Percentiles rank a stretch among this genome's conserved stretches.
These are phyloP conservation scores for Aspergillus hortae DNA, from an alignment of 2,329 filamentous ascomycete species.

Conservation along the genomic window DNA sequence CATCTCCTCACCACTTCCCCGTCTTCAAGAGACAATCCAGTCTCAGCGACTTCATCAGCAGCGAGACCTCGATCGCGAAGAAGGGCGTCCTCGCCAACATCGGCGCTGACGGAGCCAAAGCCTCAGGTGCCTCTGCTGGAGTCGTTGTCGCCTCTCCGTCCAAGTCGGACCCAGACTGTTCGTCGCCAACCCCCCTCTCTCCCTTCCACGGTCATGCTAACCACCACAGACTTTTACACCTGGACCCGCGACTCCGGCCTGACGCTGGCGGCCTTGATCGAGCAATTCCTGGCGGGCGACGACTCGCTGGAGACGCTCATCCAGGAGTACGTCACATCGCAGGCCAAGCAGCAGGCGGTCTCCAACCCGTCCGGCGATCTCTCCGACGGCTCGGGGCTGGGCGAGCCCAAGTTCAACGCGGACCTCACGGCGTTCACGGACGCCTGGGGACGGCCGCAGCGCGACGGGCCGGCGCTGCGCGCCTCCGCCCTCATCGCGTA, in stretches of 20 bases:
- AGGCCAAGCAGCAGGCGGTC: slow-evolving; percentile 62
- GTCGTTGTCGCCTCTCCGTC: slow-evolving; percentile 55
- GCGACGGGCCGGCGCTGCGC: slow-evolving; percentile 71
- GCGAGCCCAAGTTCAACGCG: slow-evolving; percentile 68
- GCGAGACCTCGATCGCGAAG: slow-evolving; percentile 8
- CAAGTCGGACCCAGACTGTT: slow-evolving; percentile 49
- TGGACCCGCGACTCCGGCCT: slow-evolving; percentile 73
- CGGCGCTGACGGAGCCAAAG: slow-evolving; percentile 21
- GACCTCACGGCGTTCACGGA: slow-evolving; percentile 59
- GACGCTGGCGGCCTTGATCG: slow-evolving; percentile 64
- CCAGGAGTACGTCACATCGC: slow-evolving; percentile 62
- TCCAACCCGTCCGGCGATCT: slow-evolving; percentile 64
- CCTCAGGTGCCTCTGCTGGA: slow-evolving; percentile 47
- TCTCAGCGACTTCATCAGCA: slow-evolving; percentile 9
- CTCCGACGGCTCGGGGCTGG: slow-evolving; percentile 49
- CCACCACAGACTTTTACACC: slow-evolving; percentile 64
- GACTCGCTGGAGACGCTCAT: slow-evolving; percentile 57
- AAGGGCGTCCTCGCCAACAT: slow-evolving; percentile 15
- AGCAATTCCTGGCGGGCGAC: slow-evolving; percentile 62
- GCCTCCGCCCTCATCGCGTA: slow-evolving; percentile 70
- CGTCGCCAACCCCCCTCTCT: not conserved
- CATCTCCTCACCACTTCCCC: slow-evolving; percentile 1
- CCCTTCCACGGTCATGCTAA: not conserved
- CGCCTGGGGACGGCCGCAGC: slow-evolving; percentile 71
- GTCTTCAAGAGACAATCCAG: slow-evolving; percentile 1